Percentiles rank a stretch among this genome's conserved stretches.
phyloP scores from a whole-genome alignment of 306 rosid genomes.

The Comarum palustre region DNA sequence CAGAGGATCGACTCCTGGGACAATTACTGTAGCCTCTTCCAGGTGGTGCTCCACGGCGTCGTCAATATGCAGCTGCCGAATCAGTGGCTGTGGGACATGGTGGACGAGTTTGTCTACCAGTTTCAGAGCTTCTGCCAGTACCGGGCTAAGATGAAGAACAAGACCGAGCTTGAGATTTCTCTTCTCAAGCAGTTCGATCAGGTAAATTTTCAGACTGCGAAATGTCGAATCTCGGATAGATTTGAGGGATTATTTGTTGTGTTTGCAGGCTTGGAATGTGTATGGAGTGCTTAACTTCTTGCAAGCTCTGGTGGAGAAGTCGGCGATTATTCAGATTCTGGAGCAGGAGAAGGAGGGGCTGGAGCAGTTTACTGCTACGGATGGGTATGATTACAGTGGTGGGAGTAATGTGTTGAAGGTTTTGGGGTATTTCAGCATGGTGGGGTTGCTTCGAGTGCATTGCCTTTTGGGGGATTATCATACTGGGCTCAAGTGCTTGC shows the following conservation, averaged over 20 bases:
- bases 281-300: slow-evolving; percentile 86
- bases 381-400: slow-evolving; percentile 86
- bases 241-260: background rate
- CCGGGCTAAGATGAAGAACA: slow-evolving; percentile 88
- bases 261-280: slow-evolving; percentile 83
- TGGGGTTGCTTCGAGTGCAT: slow-evolving; percentile 87
- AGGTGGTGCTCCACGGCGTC: slow-evolving; percentile 89
- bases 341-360: slow-evolving; percentile 88
- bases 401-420: slow-evolving; percentile 98
- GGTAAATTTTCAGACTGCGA: slow-evolving; percentile 15
- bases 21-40: slow-evolving; percentile 84
- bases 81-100: slow-evolving; percentile 99
- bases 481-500: slow-evolving; percentile 78
- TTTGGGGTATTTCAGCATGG: slow-evolving; percentile 97
- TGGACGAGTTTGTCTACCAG: slow-evolving; percentile 94
- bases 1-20: slow-evolving; percentile 98
- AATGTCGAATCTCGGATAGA: background rate
- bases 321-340: slow-evolving; percentile 71
- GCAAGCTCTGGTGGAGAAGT: slow-evolving; percentile 96
- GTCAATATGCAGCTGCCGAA: slow-evolving; percentile 96
- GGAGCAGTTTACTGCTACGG: slow-evolving; percentile 77
- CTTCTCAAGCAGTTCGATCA: slow-evolving; percentile 77
- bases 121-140: slow-evolving; percentile 96
- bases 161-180: slow-evolving; percentile 74
- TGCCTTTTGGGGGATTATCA: slow-evolving; percentile 98